Base-by-base conservation (phyloP, 768 basidiomycete genomes). In the Suillus americanus region DNA sequence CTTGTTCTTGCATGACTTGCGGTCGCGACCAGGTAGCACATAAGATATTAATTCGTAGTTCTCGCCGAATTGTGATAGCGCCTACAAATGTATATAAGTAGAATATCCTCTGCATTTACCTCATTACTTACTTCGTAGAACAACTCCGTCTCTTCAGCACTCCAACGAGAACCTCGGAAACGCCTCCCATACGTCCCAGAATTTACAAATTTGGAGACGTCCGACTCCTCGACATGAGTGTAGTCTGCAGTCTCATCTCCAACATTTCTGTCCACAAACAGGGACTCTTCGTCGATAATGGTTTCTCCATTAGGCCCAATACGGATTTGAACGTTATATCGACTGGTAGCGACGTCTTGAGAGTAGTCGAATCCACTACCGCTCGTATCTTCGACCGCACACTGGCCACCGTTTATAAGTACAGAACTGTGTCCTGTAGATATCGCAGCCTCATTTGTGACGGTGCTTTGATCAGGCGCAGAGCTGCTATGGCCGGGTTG, bases 11-110 rank as follows among this genome's bases (percentile, higher is more conserved):
- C 95, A 94, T 33, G 94, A 89, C 71, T 91, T 93, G 23, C 95
- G 84, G 71, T 94, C 91, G 18, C 95, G 89, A 20, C 90, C 89
- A 45, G 93, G 92, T 23, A 97, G 82, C 14, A 95, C 83, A 69
- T 88, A 89, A 3, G 95, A 91, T 66, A 97, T 95, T 48, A 96
- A 83, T 73, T 96, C 94, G 71, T 96, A 97, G 70, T 96, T 95
- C 74, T 95, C 92, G 38, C 94, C 94, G 68, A 94, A 95, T 72
- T 95, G 94, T 4, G 88, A 83, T 37, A 96, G 79, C n/a, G 92
- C 93, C 95, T 96, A 70, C 40, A 35, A 3, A 62, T 75, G 18
- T 68, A 62, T 61, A n/a, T 68, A 46, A 30, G 13, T 48, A 63
- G 56, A 38, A 59, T 20, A 61, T 18, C 12, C 57, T 25, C 40